phyloP scores from a whole-genome alignment of 1,284 basidiomycete genomes.

The Puccinia coronata region DNA sequence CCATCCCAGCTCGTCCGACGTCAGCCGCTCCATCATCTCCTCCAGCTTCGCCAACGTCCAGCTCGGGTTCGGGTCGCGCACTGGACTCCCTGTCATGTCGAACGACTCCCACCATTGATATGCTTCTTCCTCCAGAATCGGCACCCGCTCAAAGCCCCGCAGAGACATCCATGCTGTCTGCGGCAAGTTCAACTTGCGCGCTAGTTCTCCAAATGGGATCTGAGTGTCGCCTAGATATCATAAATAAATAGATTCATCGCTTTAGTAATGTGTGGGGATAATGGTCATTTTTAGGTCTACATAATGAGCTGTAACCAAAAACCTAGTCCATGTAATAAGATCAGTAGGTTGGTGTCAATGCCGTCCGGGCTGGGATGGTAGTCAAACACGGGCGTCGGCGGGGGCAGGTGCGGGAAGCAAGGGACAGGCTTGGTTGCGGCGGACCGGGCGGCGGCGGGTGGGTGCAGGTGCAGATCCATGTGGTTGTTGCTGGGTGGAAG shows the following conservation, averaged over 20 bases:
- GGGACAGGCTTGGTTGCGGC: slow-evolving; percentile 26
- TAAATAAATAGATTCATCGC: too few species aligned
- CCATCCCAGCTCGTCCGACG: slow-evolving; percentile 67
- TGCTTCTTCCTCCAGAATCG: slow-evolving; percentile 72
- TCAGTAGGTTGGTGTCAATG: slow-evolving; percentile 79
- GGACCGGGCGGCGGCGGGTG: background rate
- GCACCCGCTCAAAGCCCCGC: slow-evolving; percentile 77
- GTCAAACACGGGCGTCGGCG: background rate
- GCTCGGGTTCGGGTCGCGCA: slow-evolving; percentile 72
- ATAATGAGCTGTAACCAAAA: slow-evolving; percentile 58
- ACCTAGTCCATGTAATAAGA: slow-evolving; percentile 89
- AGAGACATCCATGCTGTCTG: slow-evolving; percentile 80
- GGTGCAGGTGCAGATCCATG: slow-evolving; percentile 6
- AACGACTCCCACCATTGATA: slow-evolving; percentile 89
- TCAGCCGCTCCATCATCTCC: slow-evolving; percentile 66
- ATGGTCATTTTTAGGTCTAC: too few species aligned
- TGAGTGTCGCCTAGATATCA: slow-evolving; percentile 73
- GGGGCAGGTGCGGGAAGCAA: background rate
- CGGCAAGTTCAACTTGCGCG: slow-evolving; percentile 72
- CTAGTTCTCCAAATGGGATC: slow-evolving; percentile 72
- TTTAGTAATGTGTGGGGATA: too few species aligned
- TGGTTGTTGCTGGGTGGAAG: slow-evolving; percentile 62
- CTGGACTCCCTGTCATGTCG: slow-evolving; percentile 69
- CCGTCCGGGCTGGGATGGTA: slow-evolving; percentile 74
- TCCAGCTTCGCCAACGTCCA: slow-evolving; percentile 66